Evolutionary conservation across 2,329 filamentous ascomycete species (phyloP).

Genomic region (Cercospora janseana): DNA sequence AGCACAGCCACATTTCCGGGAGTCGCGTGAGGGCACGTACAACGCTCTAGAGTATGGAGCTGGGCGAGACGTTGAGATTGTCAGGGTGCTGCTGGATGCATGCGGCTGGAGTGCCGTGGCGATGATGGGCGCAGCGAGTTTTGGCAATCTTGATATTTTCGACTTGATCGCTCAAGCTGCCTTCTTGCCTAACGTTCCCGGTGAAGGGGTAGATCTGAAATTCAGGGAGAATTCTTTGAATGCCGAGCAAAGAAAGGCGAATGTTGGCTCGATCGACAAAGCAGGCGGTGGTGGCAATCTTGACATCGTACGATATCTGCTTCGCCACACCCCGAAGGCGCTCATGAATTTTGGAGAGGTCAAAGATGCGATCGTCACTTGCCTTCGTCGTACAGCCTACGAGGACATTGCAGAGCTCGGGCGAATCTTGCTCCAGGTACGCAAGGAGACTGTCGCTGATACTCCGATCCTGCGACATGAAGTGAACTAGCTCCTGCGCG

Average conservation of each 20-base stretch:
- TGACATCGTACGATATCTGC: conserved; percentile 9
- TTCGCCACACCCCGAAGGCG: background rate
- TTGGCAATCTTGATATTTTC: conserved; percentile 12
- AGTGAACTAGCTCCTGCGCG: background rate
- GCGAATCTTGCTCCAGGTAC: background rate
- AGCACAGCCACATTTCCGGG: conserved; percentile 7
- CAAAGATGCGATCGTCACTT: background rate
- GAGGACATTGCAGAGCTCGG: conserved; percentile 1
- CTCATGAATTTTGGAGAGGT: background rate
- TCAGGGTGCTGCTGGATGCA: conserved; percentile 10
- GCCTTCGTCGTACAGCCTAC: background rate
- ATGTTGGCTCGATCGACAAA: conserved; percentile 11
- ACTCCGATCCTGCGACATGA: background rate
- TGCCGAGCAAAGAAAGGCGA: conserved; percentile 1
- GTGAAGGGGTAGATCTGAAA: background rate
- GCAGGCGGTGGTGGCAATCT: conserved; percentile 8
- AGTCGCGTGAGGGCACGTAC: conserved; percentile 11
- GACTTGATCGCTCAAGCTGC: conserved; percentile 10
- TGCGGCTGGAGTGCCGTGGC: conserved; percentile 17
- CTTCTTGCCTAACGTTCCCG: conserved; percentile 1
- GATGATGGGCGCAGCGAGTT: conserved; percentile 14
- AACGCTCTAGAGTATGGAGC: conserved; percentile 15
- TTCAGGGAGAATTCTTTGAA: conserved; percentile 3
- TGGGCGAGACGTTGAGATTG: conserved; percentile 7
- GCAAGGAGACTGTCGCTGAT: background rate